These are phyloP conservation scores for Diplodia seriata DNA, from an alignment of 2,329 filamentous ascomycete species.

Conservation along the genomic window DNA sequence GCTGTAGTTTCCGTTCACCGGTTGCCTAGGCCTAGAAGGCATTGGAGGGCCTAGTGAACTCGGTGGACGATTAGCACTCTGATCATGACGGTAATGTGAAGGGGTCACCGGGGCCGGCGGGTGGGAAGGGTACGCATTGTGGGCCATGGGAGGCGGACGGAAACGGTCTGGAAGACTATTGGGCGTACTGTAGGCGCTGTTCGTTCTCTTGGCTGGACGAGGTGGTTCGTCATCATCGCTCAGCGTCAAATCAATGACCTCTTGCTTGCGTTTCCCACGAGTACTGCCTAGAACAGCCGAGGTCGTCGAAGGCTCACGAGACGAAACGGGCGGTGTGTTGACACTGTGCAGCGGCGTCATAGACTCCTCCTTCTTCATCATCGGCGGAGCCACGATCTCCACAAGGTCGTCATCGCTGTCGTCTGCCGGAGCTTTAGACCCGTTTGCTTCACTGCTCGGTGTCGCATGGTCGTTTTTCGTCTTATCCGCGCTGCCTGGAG, in stretches of 20 bases:
- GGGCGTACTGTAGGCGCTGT: constrained; percentile 47
- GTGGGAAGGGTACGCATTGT: constrained; percentile 28
- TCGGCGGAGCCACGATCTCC: constrained; percentile 48
- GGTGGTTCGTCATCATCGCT: constrained; percentile 53
- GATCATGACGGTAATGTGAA: constrained; percentile 27
- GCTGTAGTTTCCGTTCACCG: constrained; percentile 28
- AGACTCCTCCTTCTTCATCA: constrained; percentile 50
- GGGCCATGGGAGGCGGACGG: constrained; percentile 24
- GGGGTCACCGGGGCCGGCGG: constrained; percentile 25
- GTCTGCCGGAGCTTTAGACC: constrained; percentile 43
- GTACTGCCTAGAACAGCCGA: constrained; percentile 43
- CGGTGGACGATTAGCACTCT: constrained; percentile 30
- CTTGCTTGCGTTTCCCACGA: constrained; percentile 53
- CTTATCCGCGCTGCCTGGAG: constrained; percentile 48
- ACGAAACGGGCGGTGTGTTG: constrained; percentile 55
- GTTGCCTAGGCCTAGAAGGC: constrained; percentile 26
- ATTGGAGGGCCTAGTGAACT: constrained; percentile 23
- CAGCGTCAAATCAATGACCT: constrained; percentile 58
- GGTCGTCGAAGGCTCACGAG: constrained; percentile 50
- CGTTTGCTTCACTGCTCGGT: constrained; percentile 45
- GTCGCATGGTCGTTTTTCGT: constrained; percentile 46
- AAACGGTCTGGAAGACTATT: constrained; percentile 44
- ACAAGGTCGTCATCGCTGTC: constrained; percentile 55
- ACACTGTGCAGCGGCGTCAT: constrained; percentile 47
- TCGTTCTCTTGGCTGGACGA: constrained; percentile 31